A percentile compares a stretch with the other conserved stretches of the same genome.
phyloP scores from a whole-genome alignment of 176 grass and related monocot genomes.

The Aegilops tauschii region DNA sequence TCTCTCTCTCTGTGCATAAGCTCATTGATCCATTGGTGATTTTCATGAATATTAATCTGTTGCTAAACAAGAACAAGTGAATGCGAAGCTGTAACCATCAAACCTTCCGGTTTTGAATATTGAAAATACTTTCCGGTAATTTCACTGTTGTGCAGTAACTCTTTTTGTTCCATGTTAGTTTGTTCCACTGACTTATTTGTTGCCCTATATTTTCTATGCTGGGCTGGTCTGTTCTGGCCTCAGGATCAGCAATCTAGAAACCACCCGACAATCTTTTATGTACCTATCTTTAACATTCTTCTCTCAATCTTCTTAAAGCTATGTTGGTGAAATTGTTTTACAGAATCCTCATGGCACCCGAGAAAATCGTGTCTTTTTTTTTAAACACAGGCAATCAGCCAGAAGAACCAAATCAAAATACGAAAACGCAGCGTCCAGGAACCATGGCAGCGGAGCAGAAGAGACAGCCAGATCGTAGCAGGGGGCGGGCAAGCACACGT shows the following conservation, averaged over 20 bases:
- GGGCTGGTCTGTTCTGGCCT: background rate
- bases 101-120: background rate
- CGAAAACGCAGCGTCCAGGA: no score
- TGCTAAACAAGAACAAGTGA: background rate
- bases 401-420: no score
- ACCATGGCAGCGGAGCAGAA: no score
- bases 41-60: background rate
- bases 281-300: background rate
- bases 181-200: background rate
- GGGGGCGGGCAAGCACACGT: no score
- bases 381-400: no score
- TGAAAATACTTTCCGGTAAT: background rate
- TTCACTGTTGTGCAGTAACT: background rate
- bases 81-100: background rate
- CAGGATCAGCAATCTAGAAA: background rate
- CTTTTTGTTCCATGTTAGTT: background rate
- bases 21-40: background rate
- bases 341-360: background rate
- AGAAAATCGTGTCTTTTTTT: no score
- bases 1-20: background rate
- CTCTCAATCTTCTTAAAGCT: conserved; percentile 1
- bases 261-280: background rate
- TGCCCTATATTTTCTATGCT: background rate
- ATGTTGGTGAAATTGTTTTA: background rate
- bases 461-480: no score